Percentiles rank a stretch among this genome's conserved stretches.
Conservation (phyloP, 805 yeast genomes). For the Candida silvicultrix region DNA sequence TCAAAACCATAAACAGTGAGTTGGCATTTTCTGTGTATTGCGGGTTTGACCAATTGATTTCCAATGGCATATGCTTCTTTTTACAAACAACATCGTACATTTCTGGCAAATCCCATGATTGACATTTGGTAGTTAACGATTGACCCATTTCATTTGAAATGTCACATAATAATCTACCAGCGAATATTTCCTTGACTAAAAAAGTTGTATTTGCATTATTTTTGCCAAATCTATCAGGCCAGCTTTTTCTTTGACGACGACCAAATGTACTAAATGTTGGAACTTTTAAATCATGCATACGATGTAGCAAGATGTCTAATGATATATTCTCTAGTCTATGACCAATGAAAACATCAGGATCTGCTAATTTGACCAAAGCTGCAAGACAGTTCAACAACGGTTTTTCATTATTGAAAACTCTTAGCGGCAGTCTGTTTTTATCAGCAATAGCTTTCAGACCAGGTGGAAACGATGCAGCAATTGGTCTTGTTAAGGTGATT, state of each 20-base stretch:
- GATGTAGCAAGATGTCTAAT: conserved; percentile 71
- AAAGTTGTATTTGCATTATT: conserved; percentile 44
- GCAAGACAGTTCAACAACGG: conserved; percentile 69
- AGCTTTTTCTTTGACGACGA: conserved; percentile 64
- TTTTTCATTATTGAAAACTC: conserved; percentile 66
- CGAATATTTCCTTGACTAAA: conserved; percentile 60
- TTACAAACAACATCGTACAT: conserved; percentile 81
- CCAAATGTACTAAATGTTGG: conserved; percentile 79
- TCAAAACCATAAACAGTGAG: conserved; percentile 61
- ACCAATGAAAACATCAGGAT: conserved; percentile 89
- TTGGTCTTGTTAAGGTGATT: conserved; percentile 76
- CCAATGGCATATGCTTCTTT: conserved; percentile 53
- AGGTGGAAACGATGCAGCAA: conserved; percentile 65
- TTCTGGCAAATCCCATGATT: conserved; percentile 89
- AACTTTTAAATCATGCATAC: conserved; percentile 72
- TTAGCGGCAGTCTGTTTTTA: conserved; percentile 43
- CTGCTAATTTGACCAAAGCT: conserved; percentile 61
- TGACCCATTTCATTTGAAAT: conserved; percentile 93
- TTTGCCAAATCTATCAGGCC: conserved; percentile 72
- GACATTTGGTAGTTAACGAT: conserved; percentile 85
- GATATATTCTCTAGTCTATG: conserved; percentile 78
- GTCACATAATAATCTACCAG: conserved; percentile 89
- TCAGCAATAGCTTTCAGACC: conserved; percentile 62
- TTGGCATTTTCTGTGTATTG: conserved; percentile 61
- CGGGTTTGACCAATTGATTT: conserved; percentile 65